Evolutionary conservation across 768 basidiomycete species (phyloP).

Genomic region (Trichaptum fuscoviolaceum): DNA sequence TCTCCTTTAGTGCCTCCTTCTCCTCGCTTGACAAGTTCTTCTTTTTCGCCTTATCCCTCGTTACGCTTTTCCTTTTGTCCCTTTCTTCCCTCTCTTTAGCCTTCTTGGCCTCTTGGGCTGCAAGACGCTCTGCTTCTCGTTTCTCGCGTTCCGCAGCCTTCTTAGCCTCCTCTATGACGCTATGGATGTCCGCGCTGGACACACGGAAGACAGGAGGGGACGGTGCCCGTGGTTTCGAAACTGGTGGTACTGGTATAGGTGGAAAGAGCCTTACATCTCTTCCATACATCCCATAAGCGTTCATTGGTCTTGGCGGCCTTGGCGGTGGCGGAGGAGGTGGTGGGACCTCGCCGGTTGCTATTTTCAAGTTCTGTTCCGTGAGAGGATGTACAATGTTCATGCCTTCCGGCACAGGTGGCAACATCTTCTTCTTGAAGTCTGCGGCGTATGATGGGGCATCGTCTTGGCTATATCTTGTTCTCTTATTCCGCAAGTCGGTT

Average conservation of each 20-base stretch:
- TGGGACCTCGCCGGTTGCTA: constrained; percentile 9
- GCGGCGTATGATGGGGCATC: neutral
- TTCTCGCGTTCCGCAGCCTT: constrained; percentile 23
- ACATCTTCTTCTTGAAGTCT: neutral
- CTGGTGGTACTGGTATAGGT: neutral
- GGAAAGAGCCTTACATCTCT: neutral
- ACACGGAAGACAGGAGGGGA: neutral
- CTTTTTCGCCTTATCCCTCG: constrained; percentile 21
- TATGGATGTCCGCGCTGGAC: constrained; percentile 16
- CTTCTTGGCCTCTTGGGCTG: constrained; percentile 12
- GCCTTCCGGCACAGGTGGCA: neutral
- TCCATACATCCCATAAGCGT: no score
- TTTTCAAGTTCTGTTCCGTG: constrained; percentile 5
- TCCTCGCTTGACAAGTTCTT: constrained; percentile 47
- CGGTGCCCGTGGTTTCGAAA: neutral
- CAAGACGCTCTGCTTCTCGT: constrained; percentile 9
- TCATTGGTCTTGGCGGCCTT: neutral
- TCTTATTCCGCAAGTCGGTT: neutral
- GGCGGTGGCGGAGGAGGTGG: neutral
- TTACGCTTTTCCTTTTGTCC: constrained; percentile 10
- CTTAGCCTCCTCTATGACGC: constrained; percentile 21
- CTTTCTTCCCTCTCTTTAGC: constrained; percentile 22
- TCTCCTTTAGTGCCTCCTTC: constrained; percentile 72
- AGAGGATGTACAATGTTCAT: neutral
- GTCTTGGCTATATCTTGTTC: neutral